These are phyloP conservation scores for Albizia julibrissin DNA, from an alignment of 306 rosid species.

Conservation along the genomic window DNA sequence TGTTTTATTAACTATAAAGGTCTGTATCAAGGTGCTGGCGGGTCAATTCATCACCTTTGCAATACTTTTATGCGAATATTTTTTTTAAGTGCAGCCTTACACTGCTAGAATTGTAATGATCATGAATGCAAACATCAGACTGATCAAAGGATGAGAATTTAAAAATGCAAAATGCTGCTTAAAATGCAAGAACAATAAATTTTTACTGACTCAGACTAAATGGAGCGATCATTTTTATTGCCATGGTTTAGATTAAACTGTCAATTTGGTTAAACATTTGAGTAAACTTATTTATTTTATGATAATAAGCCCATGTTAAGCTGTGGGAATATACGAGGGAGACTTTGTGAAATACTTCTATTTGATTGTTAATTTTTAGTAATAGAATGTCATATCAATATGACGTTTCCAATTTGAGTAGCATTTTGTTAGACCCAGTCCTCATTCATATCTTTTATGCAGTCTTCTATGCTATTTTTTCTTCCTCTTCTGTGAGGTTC, in stretches of 20 bases:
- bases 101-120: constrained; percentile 2
- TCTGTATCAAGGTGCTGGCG: not conserved
- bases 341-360: constrained; percentile 11
- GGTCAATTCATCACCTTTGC: not conserved
- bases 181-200: not conserved
- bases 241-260: not conserved
- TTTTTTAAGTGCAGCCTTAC: constrained; percentile 4
- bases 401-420: not conserved
- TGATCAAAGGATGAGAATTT: constrained; percentile 14
- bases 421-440: not conserved
- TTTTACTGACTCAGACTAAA: not conserved
- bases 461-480: not conserved
- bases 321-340: not conserved
- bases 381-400: not conserved
- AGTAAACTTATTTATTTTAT: constrained; percentile 14
- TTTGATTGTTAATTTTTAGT: not conserved
- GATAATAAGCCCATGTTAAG: not conserved
- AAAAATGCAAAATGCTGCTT: constrained; percentile 5
- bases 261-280: constrained; percentile 18
- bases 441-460: not conserved
- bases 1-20: not conserved
- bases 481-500: not conserved
- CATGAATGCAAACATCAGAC: constrained; percentile 3
- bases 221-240: not conserved
- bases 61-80: not conserved